These are phyloP conservation scores for Eimeria necatrix DNA, from an alignment of 169 alveolate species.

Conservation along the genomic window DNA sequence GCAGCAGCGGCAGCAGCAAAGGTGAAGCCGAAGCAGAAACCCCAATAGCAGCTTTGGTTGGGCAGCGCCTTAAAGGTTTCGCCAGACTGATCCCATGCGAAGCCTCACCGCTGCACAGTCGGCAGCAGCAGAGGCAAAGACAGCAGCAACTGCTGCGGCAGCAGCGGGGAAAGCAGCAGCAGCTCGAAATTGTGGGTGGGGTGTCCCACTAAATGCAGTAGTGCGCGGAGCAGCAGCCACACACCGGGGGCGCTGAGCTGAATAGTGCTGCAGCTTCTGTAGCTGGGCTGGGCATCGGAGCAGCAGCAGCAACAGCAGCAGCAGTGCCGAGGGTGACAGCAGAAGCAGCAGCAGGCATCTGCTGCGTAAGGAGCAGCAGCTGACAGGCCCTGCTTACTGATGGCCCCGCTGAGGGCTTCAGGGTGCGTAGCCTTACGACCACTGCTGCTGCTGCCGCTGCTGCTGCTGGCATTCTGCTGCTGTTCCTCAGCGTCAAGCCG, in stretches of 20 bases:
- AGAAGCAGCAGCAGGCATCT: neutral
- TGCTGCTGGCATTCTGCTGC: constrained; percentile 20
- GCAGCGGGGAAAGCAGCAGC: neutral
- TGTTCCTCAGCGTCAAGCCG: neutral
- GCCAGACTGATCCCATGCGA: too few species aligned
- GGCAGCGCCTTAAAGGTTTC: too few species aligned
- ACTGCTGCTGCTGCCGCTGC: constrained; percentile 54
- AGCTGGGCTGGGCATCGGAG: too few species aligned
- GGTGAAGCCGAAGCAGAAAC: too few species aligned
- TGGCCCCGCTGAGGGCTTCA: constrained; percentile 7
- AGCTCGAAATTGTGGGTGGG: too few species aligned
- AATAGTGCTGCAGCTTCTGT: too few species aligned
- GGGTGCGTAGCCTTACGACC: neutral
- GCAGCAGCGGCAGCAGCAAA: constrained; percentile 30
- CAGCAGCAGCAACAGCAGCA: constrained; percentile 19
- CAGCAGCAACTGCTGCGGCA: constrained; percentile 3
- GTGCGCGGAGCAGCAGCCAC: constrained; percentile 2
- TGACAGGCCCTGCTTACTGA: constrained; percentile 5
- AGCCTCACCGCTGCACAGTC: too few species aligned
- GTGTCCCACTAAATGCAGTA: neutral
- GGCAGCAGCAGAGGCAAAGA: neutral
- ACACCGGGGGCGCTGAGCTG: neutral
- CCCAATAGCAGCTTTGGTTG: too few species aligned
- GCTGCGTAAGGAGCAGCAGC: constrained; percentile 33
- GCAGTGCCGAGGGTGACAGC: neutral